phyloP scores from a whole-genome alignment of 148 eudicot species.

The Simmondsia chinensis region DNA sequence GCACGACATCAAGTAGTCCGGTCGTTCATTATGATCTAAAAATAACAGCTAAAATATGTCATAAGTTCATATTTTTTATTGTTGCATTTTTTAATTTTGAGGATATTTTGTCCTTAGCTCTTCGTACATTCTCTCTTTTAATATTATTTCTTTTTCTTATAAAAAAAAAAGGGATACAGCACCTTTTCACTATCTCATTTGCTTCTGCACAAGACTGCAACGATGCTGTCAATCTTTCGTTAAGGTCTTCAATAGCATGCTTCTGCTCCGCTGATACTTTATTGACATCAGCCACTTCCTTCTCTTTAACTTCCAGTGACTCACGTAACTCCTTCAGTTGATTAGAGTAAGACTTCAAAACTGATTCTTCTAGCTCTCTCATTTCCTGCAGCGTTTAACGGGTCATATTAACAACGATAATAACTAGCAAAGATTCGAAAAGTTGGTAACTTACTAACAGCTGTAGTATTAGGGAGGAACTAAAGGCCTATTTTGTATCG shows the following conservation, averaged over 20 bases:
- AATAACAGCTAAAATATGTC: too few relatives aligned
- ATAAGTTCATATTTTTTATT: too few relatives aligned
- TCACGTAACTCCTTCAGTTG: constrained; percentile 49
- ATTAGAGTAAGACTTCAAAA: constrained; percentile 48
- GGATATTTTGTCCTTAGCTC: too few relatives aligned
- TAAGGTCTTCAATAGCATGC: constrained; percentile 72
- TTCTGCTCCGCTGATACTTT: constrained; percentile 65
- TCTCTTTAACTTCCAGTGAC: constrained; percentile 52
- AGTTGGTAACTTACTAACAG: too few relatives aligned
- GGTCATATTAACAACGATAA: background rate
- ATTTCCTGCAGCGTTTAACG: constrained; percentile 49
- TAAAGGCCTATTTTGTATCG: too few relatives aligned
- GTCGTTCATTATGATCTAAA: too few relatives aligned
- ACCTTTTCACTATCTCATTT: constrained; percentile 78
- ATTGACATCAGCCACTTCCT: constrained; percentile 44
- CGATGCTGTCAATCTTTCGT: constrained; percentile 64
- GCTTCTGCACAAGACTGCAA: constrained; percentile 76
- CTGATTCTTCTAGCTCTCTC: constrained; percentile 55
- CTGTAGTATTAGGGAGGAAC: too few relatives aligned
- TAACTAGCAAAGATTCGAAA: too few relatives aligned
- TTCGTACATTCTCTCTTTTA: too few relatives aligned
- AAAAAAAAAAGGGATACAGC: background rate
- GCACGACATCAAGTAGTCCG: too few relatives aligned
- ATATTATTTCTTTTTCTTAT: too few relatives aligned
- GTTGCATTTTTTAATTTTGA: too few relatives aligned